A percentile compares a stretch with the other conserved stretches of the same genome.
Conservation (phyloP, 2,329 filamentous ascomycete genomes). For the Ophiostoma ulmi region DNA sequence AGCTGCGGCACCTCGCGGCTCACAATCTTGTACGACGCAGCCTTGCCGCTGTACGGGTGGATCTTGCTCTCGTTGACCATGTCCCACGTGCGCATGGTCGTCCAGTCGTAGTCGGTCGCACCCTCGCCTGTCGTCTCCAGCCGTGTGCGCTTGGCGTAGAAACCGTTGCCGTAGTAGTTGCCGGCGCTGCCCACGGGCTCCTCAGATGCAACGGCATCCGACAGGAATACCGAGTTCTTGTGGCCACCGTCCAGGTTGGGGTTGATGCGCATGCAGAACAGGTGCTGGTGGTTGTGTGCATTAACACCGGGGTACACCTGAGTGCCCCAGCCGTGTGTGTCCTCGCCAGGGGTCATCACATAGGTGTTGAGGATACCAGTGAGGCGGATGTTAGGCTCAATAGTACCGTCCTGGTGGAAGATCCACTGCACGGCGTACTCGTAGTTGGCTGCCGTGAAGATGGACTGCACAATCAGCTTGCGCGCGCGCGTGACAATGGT, state of each 20-base stretch:
- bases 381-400: slow-evolving; percentile 86
- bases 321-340: slow-evolving; percentile 81
- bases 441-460: slow-evolving; percentile 95
- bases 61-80: slow-evolving; percentile 78
- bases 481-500: slow-evolving; percentile 78
- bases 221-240: slow-evolving; percentile 78
- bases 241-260: slow-evolving; percentile 82
- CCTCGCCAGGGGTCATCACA: slow-evolving; percentile 70
- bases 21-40: slow-evolving; percentile 81
- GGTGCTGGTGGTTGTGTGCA: slow-evolving; percentile 91
- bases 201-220: slow-evolving; percentile 65
- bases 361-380: slow-evolving; percentile 94
- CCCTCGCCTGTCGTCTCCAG: slow-evolving; percentile 64
- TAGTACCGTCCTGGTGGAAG: slow-evolving; percentile 70
- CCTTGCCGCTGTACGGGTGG: slow-evolving; percentile 83
- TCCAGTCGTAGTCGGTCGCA: slow-evolving; percentile 74
- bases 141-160: slow-evolving; percentile 79
- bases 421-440: slow-evolving; percentile 58
- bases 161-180: slow-evolving; percentile 87
- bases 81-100: slow-evolving; percentile 79
- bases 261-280: slow-evolving; percentile 86
- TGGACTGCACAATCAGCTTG: slow-evolving; percentile 81
- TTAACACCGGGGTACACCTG: slow-evolving; percentile 89
- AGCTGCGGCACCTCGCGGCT: slow-evolving; percentile 75
- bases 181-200: slow-evolving; percentile 73